phyloP scores from a whole-genome alignment of 805 yeast species.

The Candida michaelii region DNA sequence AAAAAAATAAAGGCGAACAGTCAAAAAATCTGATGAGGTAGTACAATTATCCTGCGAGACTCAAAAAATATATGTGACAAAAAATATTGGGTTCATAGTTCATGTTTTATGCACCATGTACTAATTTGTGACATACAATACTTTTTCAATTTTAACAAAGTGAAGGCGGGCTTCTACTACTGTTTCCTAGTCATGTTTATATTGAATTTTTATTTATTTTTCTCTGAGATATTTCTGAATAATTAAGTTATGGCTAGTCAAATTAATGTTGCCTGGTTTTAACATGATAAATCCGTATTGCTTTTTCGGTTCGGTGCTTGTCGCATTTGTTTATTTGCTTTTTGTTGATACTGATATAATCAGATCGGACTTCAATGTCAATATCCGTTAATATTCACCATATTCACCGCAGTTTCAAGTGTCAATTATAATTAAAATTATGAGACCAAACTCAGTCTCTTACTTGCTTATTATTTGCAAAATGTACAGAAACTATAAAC shows the following conservation, averaged over 20 bases:
- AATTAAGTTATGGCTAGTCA: too few relatives aligned
- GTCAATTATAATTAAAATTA: too few relatives aligned
- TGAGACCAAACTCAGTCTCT: too few relatives aligned
- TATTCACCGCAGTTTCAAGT: too few relatives aligned
- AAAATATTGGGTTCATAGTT: constrained; percentile 1
- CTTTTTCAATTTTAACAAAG: background rate
- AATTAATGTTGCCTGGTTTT: too few relatives aligned
- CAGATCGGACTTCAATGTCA: too few relatives aligned
- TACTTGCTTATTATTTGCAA: too few relatives aligned
- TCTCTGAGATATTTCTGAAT: background rate
- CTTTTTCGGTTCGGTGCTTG: background rate
- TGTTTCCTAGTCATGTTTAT: background rate
- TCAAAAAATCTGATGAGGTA: background rate
- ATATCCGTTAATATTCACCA: too few relatives aligned
- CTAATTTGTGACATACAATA: background rate
- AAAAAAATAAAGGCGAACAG: constrained; percentile 1
- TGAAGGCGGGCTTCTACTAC: constrained; percentile 1
- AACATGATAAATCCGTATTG: too few relatives aligned
- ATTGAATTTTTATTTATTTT: background rate
- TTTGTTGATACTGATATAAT: too few relatives aligned
- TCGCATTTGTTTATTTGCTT: background rate
- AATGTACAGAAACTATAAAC: too few relatives aligned
- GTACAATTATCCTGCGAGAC: constrained; percentile 2
- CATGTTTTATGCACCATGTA: background rate
- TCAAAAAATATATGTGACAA: constrained; percentile 2